phyloP scores from a whole-genome alignment of 495 filamentous ascomycete genomes.

The Pyronema domesticum region DNA sequence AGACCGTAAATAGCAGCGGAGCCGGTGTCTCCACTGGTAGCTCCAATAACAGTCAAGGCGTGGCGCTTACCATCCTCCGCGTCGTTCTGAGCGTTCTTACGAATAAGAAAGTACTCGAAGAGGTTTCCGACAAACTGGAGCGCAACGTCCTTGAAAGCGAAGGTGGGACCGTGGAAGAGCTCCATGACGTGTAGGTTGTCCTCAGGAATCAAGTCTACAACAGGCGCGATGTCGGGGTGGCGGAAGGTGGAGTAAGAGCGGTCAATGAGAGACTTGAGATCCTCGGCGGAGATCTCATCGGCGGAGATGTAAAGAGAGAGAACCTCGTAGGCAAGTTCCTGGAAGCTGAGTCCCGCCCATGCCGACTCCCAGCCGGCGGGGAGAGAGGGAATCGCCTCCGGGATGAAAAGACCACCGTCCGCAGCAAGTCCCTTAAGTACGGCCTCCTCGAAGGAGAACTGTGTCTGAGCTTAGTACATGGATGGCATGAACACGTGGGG shows the following conservation, averaged over 20 bases:
- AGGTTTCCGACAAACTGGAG: conserved; percentile 85
- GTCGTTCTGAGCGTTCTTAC: conserved; percentile 44
- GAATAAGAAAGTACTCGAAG: conserved; percentile 84
- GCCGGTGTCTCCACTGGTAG: conserved; percentile 87
- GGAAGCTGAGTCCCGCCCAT: conserved; percentile 62
- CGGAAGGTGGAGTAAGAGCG: conserved; percentile 79
- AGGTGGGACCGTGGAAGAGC: conserved; percentile 96
- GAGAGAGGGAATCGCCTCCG: conserved; percentile 56
- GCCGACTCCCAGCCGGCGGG: conserved; percentile 42
- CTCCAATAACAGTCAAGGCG: conserved; percentile 78
- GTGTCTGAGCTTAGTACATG: conserved; percentile 5
- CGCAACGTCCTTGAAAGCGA: conserved; percentile 83
- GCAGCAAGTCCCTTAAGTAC: conserved; percentile 79
- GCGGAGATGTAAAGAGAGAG: conserved; percentile 65
- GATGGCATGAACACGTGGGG: not conserved
- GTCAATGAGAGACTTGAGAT: conserved; percentile 63
- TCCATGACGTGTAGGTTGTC: conserved; percentile 69
- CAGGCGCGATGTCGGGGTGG: conserved; percentile 48
- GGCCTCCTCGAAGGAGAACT: conserved; percentile 82
- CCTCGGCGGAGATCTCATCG: conserved; percentile 59
- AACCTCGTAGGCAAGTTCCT: conserved; percentile 60
- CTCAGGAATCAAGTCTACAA: conserved; percentile 42
- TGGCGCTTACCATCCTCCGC: conserved; percentile 36
- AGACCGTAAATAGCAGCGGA: conserved; percentile 95
- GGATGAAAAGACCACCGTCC: conserved; percentile 81